These are phyloP conservation scores for Sinapis alba DNA, from an alignment of 441 rosid species.

Conservation along the genomic window DNA sequence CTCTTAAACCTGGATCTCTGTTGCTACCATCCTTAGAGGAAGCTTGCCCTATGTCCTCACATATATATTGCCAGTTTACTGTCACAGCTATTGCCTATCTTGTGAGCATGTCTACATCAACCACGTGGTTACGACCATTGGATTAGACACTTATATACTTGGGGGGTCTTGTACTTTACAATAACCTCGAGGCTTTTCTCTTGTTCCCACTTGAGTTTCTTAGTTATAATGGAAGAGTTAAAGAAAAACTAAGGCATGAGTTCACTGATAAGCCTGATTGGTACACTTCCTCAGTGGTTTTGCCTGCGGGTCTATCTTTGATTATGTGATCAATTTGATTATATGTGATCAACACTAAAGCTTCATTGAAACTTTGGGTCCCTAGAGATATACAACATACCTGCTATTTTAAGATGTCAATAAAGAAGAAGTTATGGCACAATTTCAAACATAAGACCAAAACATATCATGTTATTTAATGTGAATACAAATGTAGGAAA, in stretches of 20 bases:
- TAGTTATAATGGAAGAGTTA: constrained; percentile 83
- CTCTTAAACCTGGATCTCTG: constrained; percentile 68
- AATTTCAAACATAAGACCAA: not conserved
- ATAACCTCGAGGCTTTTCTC: constrained; percentile 69
- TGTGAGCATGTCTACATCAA: constrained; percentile 62
- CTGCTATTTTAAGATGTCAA: not conserved
- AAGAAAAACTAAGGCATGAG: constrained; percentile 79
- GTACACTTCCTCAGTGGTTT: constrained; percentile 55
- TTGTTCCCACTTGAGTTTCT: constrained; percentile 85
- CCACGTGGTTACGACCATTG: not conserved
- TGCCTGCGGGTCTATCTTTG: constrained; percentile 74
- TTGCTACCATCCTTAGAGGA: constrained; percentile 78
- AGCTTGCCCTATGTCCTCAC: constrained; percentile 79
- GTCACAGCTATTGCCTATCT: constrained; percentile 71
- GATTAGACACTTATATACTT: not conserved
- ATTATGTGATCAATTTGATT: constrained; percentile 67
- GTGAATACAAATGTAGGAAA: not conserved
- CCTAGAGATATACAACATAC: not conserved
- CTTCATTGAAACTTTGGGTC: constrained; percentile 67
- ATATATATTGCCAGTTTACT: constrained; percentile 80
- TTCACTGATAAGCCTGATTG: constrained; percentile 61
- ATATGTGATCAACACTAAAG: constrained; percentile 86
- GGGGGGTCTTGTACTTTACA: not conserved
- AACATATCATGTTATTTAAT: not conserved
- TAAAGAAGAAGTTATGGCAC: not conserved